These are phyloP conservation scores for Candida schatavii DNA, from an alignment of 805 yeast species.

Conservation along the genomic window DNA sequence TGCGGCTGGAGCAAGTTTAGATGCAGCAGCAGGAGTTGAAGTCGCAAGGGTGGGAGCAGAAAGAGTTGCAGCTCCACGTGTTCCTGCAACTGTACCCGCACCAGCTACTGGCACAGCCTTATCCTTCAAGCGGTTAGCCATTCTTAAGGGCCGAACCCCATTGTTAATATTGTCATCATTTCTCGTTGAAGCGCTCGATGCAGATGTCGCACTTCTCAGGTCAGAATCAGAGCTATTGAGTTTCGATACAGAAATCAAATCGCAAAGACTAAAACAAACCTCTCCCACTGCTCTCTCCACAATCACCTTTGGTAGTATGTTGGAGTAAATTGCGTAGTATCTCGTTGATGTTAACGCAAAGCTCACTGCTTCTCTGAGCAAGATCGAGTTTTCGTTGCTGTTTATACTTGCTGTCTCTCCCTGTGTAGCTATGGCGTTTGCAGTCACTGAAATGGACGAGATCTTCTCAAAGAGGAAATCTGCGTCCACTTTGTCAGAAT, in stretches of 20 bases:
- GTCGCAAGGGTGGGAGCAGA: background rate
- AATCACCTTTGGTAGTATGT: conserved; percentile 65
- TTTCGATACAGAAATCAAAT: conserved; percentile 54
- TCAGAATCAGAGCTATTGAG: conserved; percentile 19
- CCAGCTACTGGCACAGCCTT: background rate
- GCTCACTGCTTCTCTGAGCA: conserved; percentile 65
- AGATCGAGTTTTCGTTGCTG: conserved; percentile 39
- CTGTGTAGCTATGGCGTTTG: conserved; percentile 38
- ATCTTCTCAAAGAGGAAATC: conserved; percentile 50
- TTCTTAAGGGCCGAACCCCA: conserved; percentile 67
- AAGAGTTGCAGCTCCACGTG: too few species aligned
- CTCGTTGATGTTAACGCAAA: conserved; percentile 76
- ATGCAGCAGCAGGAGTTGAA: background rate
- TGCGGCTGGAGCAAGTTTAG: background rate
- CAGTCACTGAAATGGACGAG: conserved; percentile 47
- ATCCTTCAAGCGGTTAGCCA: conserved; percentile 51
- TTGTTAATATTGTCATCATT: conserved; percentile 22
- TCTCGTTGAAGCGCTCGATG: conserved; percentile 3
- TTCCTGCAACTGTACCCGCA: background rate
- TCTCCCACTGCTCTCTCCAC: conserved; percentile 78
- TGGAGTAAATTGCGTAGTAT: conserved; percentile 62
- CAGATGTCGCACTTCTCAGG: conserved; percentile 1
- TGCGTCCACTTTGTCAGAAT: conserved; percentile 24
- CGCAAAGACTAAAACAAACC: conserved; percentile 62
- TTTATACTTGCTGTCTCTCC: conserved; percentile 22